Conservation (phyloP, 495 filamentous ascomycete genomes). For the Neurospora sp. region DNA sequence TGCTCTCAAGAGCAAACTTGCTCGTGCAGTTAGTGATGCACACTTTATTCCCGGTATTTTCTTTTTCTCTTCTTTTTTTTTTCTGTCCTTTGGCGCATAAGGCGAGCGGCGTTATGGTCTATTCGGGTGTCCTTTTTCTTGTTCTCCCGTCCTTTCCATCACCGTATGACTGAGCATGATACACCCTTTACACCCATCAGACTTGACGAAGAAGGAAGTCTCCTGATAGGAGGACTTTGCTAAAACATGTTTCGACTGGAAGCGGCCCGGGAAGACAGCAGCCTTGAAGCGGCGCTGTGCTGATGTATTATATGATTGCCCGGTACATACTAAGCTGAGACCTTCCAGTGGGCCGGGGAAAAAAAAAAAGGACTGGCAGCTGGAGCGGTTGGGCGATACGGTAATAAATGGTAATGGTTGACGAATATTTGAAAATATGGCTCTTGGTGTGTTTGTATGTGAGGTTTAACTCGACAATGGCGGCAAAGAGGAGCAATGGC, state of each 20-base stretch:
- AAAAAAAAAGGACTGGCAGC: neutral
- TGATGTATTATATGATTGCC: neutral
- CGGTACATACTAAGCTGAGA: neutral
- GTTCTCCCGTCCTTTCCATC: neutral
- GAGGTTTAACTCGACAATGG: no score
- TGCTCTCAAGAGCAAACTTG: neutral
- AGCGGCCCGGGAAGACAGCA: neutral
- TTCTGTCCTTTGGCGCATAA: neutral
- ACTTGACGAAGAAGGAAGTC: neutral
- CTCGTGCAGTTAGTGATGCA: neutral
- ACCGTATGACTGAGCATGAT: neutral
- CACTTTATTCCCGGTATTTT: neutral
- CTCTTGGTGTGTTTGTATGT: no score
- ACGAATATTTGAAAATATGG: neutral
- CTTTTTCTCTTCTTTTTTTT: neutral
- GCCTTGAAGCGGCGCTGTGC: neutral
- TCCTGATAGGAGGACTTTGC: neutral
- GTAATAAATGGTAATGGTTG: neutral
- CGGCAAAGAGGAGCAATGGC: no score
- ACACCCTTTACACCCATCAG: neutral
- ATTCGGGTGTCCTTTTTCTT: neutral
- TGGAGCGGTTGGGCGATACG: neutral
- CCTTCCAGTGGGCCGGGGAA: neutral
- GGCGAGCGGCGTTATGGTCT: neutral
- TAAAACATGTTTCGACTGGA: neutral